phyloP scores from a whole-genome alignment of 805 yeast genomes.

The Yamadazyma kitorensis region DNA sequence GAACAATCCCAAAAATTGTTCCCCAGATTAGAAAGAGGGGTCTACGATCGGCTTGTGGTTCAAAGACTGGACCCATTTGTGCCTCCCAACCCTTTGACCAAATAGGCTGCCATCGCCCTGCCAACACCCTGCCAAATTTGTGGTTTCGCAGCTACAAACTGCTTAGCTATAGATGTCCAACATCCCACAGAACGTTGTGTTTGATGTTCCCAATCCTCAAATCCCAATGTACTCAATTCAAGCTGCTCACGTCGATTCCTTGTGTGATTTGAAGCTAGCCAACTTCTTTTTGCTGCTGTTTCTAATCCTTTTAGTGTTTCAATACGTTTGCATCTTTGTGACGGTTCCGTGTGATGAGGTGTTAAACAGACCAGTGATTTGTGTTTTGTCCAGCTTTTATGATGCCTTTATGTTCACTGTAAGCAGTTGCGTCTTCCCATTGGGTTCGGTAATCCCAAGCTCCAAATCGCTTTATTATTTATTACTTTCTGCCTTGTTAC shows the following conservation, averaged over 20 bases:
- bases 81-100: conserved; percentile 18
- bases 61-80: conserved; percentile 16
- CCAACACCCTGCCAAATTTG: too few species aligned
- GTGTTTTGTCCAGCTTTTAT: conserved; percentile 20
- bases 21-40: conserved; percentile 50
- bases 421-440: conserved; percentile 20
- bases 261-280: conserved; percentile 3
- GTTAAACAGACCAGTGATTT: conserved; percentile 27
- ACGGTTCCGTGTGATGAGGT: conserved; percentile 35
- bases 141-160: too few species aligned
- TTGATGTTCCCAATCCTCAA: conserved; percentile 2
- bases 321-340: conserved; percentile 27
- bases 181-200: conserved; percentile 6
- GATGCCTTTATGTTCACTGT: conserved; percentile 15
- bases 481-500: conserved; percentile 15
- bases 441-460: conserved; percentile 15
- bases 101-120: too few species aligned
- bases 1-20: conserved; percentile 47
- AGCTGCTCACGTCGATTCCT: neutral
- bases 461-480: neutral
- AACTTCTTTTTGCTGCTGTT: conserved; percentile 14
- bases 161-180: neutral
- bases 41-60: conserved; percentile 22
- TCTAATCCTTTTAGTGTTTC: conserved; percentile 21
- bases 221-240: conserved; percentile 1